Evolutionary conservation across 1,284 basidiomycete genomes (phyloP), one percentile per base, ranked within the genome.

Genomic region (Pascua guehoae): DNA sequence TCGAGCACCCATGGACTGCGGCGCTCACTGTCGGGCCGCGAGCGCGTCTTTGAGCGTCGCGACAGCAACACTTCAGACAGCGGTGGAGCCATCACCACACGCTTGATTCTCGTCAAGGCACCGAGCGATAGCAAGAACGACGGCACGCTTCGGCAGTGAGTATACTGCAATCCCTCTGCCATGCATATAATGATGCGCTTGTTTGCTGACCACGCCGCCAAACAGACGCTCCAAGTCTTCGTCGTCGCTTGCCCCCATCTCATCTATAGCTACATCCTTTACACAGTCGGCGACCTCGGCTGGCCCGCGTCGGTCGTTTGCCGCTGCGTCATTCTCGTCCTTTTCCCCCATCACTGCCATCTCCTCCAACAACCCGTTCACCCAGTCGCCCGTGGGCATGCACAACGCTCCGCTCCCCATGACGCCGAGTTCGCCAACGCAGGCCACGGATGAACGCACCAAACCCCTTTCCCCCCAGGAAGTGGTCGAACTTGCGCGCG

Each of bases 101-200:
- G 70, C 11, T 55, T 77, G 50, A 72, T 71, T 18, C 58, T 77
- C 51, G 74, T 77, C 54, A 75, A 71, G 54, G 76, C 76, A 14
- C 75, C 75, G 2, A 53, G 56, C 8, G 63, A 67, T 41, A 32
- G 24, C 24, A 62, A 64, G 18, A 49, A 37, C 0, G 51, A 49
- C 10, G 51, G 53, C 15, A 53, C 43, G 14, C 54, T 46, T 61
- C 58, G 39, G 53, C 65, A 41, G 61, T 60, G 42, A 61, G 63
- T 67, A 32, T 32, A 32, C 24, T n/a, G 7, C 24, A 3, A 32
- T 32, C 24, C 24, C 24, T 32, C 24, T 32, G 7, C 67, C n/a
- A 32, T 44, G 46, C n/a, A n/a, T n/a, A n/a, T n/a, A n/a, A n/a
- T n/a, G n/a, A n/a, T n/a, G n/a, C 18, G 11, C n/a, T 32, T 40